Evolutionary conservation across 306 rosid species (phyloP).

Genomic region (Gynostemma pentaphyllum): DNA sequence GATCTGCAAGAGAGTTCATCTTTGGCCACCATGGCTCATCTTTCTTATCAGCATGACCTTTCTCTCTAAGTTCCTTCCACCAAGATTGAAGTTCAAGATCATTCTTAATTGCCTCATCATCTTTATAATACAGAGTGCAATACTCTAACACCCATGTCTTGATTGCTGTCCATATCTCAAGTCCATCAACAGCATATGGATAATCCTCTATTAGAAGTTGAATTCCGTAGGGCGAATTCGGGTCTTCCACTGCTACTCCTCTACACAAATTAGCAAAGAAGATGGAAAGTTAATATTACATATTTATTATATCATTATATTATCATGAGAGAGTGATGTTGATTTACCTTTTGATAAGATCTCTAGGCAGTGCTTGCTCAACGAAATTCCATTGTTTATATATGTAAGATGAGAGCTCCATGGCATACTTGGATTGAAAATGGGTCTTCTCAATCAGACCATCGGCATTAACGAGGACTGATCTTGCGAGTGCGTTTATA

Average conservation of each 20-base stretch:
- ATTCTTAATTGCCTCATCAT: conserved; percentile 22
- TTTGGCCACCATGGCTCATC: conserved; percentile 75
- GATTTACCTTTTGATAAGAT: conserved; percentile 62
- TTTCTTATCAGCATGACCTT: conserved; percentile 60
- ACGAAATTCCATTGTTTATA: conserved; percentile 74
- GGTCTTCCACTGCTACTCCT: conserved; percentile 57
- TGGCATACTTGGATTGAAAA: conserved; percentile 40
- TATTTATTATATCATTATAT: not conserved
- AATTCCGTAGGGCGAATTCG: conserved; percentile 38
- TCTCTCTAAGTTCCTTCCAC: conserved; percentile 70
- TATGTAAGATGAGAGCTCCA: conserved; percentile 56
- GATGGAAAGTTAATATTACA: not conserved
- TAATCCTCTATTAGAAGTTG: conserved; percentile 55
- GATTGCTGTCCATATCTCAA: conserved; percentile 57
- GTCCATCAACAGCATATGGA: conserved; percentile 77
- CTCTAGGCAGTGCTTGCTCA: conserved; percentile 65
- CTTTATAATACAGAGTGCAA: conserved; percentile 38
- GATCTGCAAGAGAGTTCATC: conserved; percentile 39
- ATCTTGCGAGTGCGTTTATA: conserved; percentile 55
- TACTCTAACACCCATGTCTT: conserved; percentile 56
- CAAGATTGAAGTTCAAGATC: conserved; percentile 52
- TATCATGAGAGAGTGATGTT: too few species aligned
- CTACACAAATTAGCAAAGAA: conserved; percentile 20
- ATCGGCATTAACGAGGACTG: conserved; percentile 51
- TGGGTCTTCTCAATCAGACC: conserved; percentile 58